Conservation (phyloP, 225 moss, liverwort and hornwort species). For the Thuidium tamariscinum region DNA sequence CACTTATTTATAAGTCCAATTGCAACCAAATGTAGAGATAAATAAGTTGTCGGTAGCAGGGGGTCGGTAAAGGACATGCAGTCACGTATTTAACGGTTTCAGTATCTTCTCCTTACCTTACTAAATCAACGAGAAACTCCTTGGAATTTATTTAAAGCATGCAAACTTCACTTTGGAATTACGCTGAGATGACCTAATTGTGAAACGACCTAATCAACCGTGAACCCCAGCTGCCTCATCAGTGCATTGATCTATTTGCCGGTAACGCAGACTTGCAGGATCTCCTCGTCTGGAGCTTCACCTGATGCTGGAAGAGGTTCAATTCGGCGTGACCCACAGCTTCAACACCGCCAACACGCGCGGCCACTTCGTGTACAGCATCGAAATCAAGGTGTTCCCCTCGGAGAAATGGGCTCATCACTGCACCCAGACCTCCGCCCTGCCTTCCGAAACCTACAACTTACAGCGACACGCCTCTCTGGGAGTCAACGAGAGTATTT, state of each 20-base stretch:
- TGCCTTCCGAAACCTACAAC: conserved; percentile 8
- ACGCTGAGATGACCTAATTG: background rate
- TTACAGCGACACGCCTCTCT: conserved; percentile 17
- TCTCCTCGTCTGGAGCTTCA: conserved; percentile 20
- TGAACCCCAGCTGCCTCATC: no score
- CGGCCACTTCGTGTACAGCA: conserved; percentile 18
- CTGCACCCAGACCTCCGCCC: conserved; percentile 12
- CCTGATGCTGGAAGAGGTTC: conserved; percentile 30
- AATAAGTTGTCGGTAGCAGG: background rate
- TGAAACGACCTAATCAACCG: background rate
- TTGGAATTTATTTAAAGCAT: background rate
- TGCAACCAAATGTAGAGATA: background rate
- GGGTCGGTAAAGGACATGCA: background rate
- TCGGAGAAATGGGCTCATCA: conserved; percentile 23
- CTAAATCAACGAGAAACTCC: background rate
- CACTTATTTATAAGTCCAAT: no score
- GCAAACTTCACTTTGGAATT: no score
- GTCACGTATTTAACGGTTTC: background rate
- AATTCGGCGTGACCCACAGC: conserved; percentile 26
- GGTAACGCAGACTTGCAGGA: background rate
- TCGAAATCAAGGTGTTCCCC: conserved; percentile 24
- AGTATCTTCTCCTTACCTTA: background rate
- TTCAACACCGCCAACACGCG: conserved; percentile 6
- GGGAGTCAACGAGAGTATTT: conserved; percentile 22
- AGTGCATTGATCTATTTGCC: background rate